Percentiles rank a stretch among this genome's conserved stretches.
Evolutionary conservation across 148 eudicot species (phyloP).

Genomic region (Persicaria maculosa): DNA sequence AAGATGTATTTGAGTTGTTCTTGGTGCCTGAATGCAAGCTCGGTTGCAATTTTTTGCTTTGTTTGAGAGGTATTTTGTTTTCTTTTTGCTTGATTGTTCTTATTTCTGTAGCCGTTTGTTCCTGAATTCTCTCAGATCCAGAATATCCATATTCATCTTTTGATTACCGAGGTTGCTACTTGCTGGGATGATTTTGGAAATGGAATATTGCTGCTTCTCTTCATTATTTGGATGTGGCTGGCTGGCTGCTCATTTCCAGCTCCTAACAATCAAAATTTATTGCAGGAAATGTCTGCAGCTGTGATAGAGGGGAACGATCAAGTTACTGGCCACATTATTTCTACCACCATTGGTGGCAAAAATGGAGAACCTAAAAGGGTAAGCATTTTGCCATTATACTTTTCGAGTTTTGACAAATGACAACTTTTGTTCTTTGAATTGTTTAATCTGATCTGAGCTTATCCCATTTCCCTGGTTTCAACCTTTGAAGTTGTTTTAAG

Average conservation of each 20-base stretch:
- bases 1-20: neutral
- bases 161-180: neutral
- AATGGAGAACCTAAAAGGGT: constrained; percentile 93
- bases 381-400: constrained; percentile 4
- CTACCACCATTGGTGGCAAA: constrained; percentile 79
- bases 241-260: neutral
- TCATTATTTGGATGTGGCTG: neutral
- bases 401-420: neutral
- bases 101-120: neutral
- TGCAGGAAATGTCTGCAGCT: constrained; percentile 69
- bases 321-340: constrained; percentile 80
- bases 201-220: neutral
- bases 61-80: neutral
- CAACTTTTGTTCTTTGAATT: neutral
- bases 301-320: constrained; percentile 69
- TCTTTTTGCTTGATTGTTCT: neutral
- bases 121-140: neutral
- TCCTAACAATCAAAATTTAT: neutral
- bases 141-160: neutral
- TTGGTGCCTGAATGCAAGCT: neutral
- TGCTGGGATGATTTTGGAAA: neutral
- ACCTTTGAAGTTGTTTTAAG: neutral
- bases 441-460: neutral
- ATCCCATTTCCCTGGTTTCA: too few species aligned
- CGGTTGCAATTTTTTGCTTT: neutral